These are phyloP conservation scores for Neobulgaria alba DNA, from an alignment of 2,329 filamentous ascomycete genomes.

Conservation along the genomic window DNA sequence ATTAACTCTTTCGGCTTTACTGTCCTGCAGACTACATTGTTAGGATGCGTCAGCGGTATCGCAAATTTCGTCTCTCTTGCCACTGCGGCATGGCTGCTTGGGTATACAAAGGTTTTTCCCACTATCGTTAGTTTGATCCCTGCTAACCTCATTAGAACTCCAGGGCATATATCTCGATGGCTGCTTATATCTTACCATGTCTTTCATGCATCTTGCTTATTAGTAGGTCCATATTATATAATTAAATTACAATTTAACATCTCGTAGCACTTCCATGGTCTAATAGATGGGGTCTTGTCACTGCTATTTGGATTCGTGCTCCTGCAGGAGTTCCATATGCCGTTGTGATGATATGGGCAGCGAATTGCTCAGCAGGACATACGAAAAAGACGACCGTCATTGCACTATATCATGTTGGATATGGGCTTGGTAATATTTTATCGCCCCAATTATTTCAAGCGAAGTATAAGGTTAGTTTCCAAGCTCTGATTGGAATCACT, in stretches of 20 bases:
- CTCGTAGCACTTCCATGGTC: not conserved
- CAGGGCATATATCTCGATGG: not conserved
- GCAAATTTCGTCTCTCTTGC: conserved; percentile 1
- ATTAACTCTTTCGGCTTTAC: conserved; percentile 2
- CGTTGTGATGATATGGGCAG: not conserved
- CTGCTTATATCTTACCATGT: not conserved
- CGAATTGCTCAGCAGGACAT: not conserved
- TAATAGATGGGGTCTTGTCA: not conserved
- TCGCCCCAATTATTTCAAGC: not conserved
- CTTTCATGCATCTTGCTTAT: conserved; percentile 1
- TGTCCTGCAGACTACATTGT: conserved; percentile 1
- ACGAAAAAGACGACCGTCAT: conserved; percentile 1
- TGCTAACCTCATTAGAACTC: not conserved
- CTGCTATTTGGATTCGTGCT: not conserved
- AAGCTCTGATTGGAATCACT: not conserved
- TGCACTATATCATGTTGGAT: conserved; percentile 1
- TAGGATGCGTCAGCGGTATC: conserved; percentile 1
- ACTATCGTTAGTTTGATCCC: not conserved
- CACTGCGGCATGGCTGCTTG: not conserved
- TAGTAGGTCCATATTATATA: not conserved
- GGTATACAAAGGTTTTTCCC: not conserved
- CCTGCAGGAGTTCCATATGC: not conserved
- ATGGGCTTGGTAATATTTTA: conserved; percentile 1
- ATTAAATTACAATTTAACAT: not conserved
- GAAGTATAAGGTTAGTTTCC: not conserved